Percentiles rank a stretch among this genome's conserved stretches.
phyloP scores from a whole-genome alignment of 176 grass and related monocot genomes.

The Zoysia japonica region DNA sequence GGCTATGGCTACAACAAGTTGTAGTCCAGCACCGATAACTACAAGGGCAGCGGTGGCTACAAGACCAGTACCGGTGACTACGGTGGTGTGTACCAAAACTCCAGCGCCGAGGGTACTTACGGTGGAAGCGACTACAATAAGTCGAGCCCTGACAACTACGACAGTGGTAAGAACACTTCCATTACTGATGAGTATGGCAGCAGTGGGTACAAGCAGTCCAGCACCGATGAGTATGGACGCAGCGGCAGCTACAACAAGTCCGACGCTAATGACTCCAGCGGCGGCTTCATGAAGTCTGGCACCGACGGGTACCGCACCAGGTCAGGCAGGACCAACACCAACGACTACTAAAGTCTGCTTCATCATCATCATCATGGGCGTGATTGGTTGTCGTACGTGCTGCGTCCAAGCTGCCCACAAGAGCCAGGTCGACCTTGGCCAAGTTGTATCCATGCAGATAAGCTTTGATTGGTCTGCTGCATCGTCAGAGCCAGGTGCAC shows the following conservation, averaged over 20 bases:
- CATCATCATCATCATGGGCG: background rate
- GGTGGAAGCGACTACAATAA: background rate
- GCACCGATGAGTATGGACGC: background rate
- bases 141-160: no score
- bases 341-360: constrained; percentile 21
- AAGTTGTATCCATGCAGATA: no score
- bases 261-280: no score
- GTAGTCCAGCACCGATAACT: background rate
- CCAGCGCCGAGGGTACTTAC: background rate
- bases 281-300: constrained; percentile 7
- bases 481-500: no score
- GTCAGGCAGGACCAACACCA: constrained; percentile 5
- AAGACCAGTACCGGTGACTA: background rate
- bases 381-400: no score
- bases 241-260: background rate
- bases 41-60: background rate
- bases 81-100: background rate
- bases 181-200: no score
- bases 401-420: no score
- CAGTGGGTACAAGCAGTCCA: background rate
- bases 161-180: no score
- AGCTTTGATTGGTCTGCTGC: no score
- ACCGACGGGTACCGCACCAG: constrained; percentile 9
- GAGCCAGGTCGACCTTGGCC: no score
- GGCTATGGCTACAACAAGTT: constrained; percentile 2